Base-by-base conservation (phyloP, 495 filamentous ascomycete genomes). In the Penicillium nucicola region DNA sequence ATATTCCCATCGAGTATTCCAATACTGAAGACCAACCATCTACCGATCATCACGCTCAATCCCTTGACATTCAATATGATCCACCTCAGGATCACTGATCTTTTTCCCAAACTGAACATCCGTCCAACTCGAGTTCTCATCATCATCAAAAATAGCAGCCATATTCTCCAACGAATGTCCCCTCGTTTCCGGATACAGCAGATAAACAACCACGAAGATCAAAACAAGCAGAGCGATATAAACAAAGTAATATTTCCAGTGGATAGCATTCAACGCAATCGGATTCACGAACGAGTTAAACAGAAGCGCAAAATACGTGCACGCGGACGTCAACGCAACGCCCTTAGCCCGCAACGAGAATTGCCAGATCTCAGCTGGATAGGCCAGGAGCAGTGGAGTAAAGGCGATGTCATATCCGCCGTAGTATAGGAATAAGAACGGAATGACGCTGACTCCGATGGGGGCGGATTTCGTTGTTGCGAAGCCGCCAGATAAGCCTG, bases 301-400 rank as follows among this genome's bases (percentile, higher is more conserved):
- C 2, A 76, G 72, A 14, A 82, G 62, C 20, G 79, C 69, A 14
- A 77, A 70, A 54, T 82, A 75, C 13, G 74, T 77, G 36, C 83
- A 68, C 50, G 76, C 77, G 69, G 76, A 76, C 41, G 81, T 64
- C n/a, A n/a, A n/a, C 70, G 84, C 80, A 67, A 86, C 78, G 25
- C 84, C 82, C 69, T 85, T 88, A 17, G 83, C 81, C 13, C 82
- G 78, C 44, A 87, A 68, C 39, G 78, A 74, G 66, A 80, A 87
- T 0, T 82, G 81, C 18, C 84, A 64, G 18, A 87, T 78, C 71
- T 86, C 84, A 30, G 82, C 67, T 1, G 77, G 73, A 50, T 84
- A 83, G 17, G 82, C 78, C 38, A 84, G 72, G 17, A 84, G 62
- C 43, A 85, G 67, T 31, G 79, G 76, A 2, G 77, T 79, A 61